Evolutionary conservation across 2,329 filamentous ascomycete species (phyloP), one percentile per base, ranked within the genome.

Genomic region (Ascochyta rabiei): DNA sequence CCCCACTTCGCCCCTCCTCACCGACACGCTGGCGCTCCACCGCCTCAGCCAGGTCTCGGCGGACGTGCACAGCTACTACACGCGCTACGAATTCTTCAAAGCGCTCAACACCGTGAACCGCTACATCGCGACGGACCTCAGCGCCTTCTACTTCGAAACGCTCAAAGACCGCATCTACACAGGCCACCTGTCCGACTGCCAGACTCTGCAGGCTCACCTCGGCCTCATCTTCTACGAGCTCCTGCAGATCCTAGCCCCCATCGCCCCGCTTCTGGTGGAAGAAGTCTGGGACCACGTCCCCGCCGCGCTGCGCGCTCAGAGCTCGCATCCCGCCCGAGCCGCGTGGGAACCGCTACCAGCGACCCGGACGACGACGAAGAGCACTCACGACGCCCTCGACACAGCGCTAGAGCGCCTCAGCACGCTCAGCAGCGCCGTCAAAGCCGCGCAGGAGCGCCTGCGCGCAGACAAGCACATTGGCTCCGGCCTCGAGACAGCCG

Each of bases 91-190:
- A 69, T 97, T 96, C 75, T 88, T 91, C 81, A 89, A 86, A 74
- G 93, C 84, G 12, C 80, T 92, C 6, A 85, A 81, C 55, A 77
- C 83, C 4, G 81, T 98, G 60, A 96, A 93, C 74, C 84, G 85
- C 59, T 97, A 93, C 87, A 82, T 96, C 55, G 86, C 87, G 50
- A 86, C 82, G 21, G 90, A 97, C 63, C 82, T 99, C 21, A 97
- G 92, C 0, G 89, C 93, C 0, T 96, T 97, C 74, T 99, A 98
- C 74, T 86, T 99, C 53, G 95, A 99, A 75, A 87, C 90, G 0
- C 82, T 93, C 66, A 99, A 99, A 75, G 95, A 99, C 68, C 83
- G 91, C 3, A 80, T 98, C 1, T 99, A 99, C 78, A 95, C 93
- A 40, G 90, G 89, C 26, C 84, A 87, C 56, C 84, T 84, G 13